A percentile compares a stretch with the other conserved stretches of the same genome.
Conservation (phyloP, 192 early-diverging fungal genomes). For the Coemansia sp. region DNA sequence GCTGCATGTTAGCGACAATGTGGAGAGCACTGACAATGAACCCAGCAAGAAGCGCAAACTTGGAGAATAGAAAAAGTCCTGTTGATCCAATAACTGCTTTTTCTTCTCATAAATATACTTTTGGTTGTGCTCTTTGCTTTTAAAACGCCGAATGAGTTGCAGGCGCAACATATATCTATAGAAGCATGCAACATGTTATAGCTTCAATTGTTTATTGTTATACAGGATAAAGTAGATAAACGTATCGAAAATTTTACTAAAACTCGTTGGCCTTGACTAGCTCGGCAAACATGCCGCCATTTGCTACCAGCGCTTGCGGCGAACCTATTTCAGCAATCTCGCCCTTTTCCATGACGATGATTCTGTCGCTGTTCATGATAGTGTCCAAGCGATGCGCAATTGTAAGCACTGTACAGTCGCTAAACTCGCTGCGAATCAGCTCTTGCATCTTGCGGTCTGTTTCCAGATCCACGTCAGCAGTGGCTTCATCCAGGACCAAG, state of each 20-base stretch:
- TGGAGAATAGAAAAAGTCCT: too few species aligned
- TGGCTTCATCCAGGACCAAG: slow-evolving; percentile 71
- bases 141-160: too few species aligned
- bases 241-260: neutral
- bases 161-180: too few species aligned
- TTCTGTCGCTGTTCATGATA: slow-evolving; percentile 61
- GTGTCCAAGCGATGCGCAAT: slow-evolving; percentile 77
- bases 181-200: too few species aligned
- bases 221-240: too few species aligned
- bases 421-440: slow-evolving; percentile 59
- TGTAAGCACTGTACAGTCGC: slow-evolving; percentile 56
- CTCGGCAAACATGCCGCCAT: slow-evolving; percentile 5
- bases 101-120: too few species aligned
- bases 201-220: too few species aligned
- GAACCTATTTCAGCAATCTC: neutral
- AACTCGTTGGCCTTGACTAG: neutral
- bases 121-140: too few species aligned
- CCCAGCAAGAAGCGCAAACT: too few species aligned
- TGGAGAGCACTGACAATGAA: too few species aligned
- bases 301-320: slow-evolving; percentile 22
- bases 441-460: slow-evolving; percentile 16
- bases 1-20: too few species aligned
- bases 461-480: slow-evolving; percentile 59
- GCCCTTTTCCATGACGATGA: slow-evolving; percentile 56
- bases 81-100: too few species aligned